These are phyloP conservation scores for Echinosphaeria canescens DNA, from an alignment of 2,329 filamentous ascomycete genomes.

Conservation along the genomic window DNA sequence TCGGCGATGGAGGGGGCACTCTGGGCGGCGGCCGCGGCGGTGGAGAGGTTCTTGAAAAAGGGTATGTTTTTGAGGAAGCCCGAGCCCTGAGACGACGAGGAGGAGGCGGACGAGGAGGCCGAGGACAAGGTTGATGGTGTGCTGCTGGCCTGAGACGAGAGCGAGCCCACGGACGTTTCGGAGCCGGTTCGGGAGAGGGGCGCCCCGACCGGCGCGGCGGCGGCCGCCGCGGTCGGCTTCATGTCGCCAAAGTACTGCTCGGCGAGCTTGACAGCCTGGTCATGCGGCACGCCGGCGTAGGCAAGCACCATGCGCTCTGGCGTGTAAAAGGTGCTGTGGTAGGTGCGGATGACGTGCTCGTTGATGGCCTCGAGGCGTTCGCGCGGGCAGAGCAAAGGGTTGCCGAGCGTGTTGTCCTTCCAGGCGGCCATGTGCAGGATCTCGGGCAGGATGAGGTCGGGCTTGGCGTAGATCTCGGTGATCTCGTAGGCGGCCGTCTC, in stretches of 20 bases:
- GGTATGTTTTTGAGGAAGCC: constrained; percentile 53
- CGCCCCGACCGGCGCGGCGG: constrained; percentile 19
- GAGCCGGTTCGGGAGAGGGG: constrained; percentile 31
- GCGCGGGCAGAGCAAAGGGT: constrained; percentile 76
- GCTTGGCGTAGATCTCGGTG: constrained; percentile 92
- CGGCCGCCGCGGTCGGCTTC: constrained; percentile 27
- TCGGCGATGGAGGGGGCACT: constrained; percentile 26
- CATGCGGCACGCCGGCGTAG: constrained; percentile 78
- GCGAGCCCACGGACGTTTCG: constrained; percentile 27
- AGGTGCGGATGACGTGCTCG: constrained; percentile 49
- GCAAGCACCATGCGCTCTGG: constrained; percentile 88
- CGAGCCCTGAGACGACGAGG: constrained; percentile 24
- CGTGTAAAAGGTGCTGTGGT: constrained; percentile 64
- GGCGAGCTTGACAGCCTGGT: constrained; percentile 55
- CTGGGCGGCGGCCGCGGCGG: constrained; percentile 42
- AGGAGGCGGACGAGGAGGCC: constrained; percentile 10
- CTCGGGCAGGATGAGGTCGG: constrained; percentile 87
- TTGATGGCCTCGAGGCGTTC: constrained; percentile 63
- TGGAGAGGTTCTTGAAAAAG: constrained; percentile 77
- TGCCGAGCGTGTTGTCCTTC: constrained; percentile 88
- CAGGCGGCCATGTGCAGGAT: constrained; percentile 89
- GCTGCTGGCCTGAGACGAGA: constrained; percentile 11
- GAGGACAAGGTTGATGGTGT: no score
- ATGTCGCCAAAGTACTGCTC: constrained; percentile 87
- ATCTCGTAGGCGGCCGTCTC: constrained; percentile 92